Base-by-base conservation (phyloP, 805 yeast genomes). In the Zygoascus flipseniorum region DNA sequence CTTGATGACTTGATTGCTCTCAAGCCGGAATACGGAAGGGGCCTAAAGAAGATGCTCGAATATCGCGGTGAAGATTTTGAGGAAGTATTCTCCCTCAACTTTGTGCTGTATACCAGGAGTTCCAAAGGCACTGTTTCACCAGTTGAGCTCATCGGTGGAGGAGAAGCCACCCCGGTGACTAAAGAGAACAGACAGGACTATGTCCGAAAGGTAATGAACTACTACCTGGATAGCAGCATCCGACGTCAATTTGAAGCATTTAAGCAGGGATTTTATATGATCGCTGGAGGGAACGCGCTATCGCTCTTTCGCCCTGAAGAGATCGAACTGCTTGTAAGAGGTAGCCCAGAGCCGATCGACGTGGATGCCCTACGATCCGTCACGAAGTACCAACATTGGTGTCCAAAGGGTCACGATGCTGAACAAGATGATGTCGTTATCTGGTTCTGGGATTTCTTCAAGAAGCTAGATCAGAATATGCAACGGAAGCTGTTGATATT, bases 391-490 rank as follows among this genome's bases (percentile, higher is more conserved):
- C 69, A 68, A 18, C 89, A 90, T 10, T 89, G 90, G 76, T 69
- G 70, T 13, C 59, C 65, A 1, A 59, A 63, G 19, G 56, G 56
- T 26, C 71, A 72, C 9, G 72, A 64, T 1, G 77, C 76, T 0
- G 59, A 63, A n/a, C 58, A 63, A 8, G 71, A 76, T 5, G 54
- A 60, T 0, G 69, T 82, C 0, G 76, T 89, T 4, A 53, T 61
- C 23, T 93, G 98, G 98, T 88, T 92, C 64, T 92, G 99, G 98
- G 82, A 84, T 16, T 80, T 81, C 65, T 76, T 87, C 59, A 72
- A 71, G n/a, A 61, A 69, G 10, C 65, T 83, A 51, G 63, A 69
- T 1, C 69, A 69, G 37, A 61, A 54, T 3, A 72, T 76, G 31
- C 95, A 86, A 59, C 80, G 81, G 57, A 78, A 77, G 59, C 71